Conservation (phyloP, 106 monocot species). For the Phalaenopsis aphrodite region DNA sequence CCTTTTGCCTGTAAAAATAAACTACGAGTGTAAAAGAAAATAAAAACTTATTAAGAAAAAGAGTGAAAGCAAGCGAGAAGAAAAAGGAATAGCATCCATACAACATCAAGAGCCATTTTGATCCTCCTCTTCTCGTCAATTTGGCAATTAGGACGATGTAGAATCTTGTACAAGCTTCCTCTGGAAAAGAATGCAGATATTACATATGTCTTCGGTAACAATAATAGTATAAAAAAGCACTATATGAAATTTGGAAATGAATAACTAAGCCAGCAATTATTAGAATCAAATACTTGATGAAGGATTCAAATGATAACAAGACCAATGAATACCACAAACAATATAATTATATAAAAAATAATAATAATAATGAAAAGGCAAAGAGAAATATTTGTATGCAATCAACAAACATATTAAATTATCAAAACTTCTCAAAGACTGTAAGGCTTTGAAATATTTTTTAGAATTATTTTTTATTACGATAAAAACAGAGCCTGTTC, state of each 20-base stretch:
- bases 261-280: neutral
- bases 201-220: neutral
- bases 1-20: constrained; percentile 62
- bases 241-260: neutral
- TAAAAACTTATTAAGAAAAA: neutral
- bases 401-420: neutral
- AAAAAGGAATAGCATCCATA: constrained; percentile 18
- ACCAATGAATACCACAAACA: neutral
- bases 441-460: neutral
- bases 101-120: constrained; percentile 97
- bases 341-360: neutral
- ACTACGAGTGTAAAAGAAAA: neutral
- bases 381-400: neutral
- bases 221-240: neutral
- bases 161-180: constrained; percentile 89
- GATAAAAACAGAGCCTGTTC: neutral
- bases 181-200: constrained; percentile 23
- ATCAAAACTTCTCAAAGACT: neutral
- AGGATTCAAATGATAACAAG: neutral
- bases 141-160: constrained; percentile 93
- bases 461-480: neutral
- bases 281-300: neutral
- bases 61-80: neutral
- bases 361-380: neutral
- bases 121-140: constrained; percentile 92